phyloP scores from a whole-genome alignment of 495 filamentous ascomycete species.

The Eremomyces bilateralis region DNA sequence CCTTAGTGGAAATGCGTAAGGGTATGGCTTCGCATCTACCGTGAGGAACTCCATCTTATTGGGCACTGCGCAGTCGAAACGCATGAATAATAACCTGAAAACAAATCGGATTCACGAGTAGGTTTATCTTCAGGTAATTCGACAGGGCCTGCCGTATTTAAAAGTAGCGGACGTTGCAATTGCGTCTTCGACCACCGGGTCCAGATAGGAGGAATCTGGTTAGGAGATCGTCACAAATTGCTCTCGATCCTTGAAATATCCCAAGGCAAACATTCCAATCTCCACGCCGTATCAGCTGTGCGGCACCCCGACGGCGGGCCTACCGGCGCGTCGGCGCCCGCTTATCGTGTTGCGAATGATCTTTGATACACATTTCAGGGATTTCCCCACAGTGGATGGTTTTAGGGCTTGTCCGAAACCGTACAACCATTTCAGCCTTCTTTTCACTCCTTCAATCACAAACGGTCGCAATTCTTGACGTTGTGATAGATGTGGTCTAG shows the following conservation, averaged over 20 bases:
- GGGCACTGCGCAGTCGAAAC: neutral
- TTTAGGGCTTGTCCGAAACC: too few relatives aligned
- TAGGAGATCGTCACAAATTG: too few relatives aligned
- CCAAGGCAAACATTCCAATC: too few relatives aligned
- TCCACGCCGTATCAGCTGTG: too few relatives aligned
- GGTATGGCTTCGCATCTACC: constrained; percentile 19
- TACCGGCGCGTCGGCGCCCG: neutral
- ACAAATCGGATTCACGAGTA: neutral
- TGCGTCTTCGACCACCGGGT: neutral
- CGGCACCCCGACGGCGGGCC: neutral
- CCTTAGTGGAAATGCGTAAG: constrained; percentile 16
- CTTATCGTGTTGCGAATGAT: neutral
- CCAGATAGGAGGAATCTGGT: neutral
- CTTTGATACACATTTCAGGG: too few relatives aligned
- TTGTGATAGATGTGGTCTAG: too few relatives aligned
- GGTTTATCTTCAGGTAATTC: neutral
- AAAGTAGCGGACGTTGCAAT: neutral
- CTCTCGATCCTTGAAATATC: too few relatives aligned
- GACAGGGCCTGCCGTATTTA: neutral
- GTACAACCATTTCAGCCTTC: too few relatives aligned
- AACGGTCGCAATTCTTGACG: too few relatives aligned
- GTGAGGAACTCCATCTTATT: constrained; percentile 2
- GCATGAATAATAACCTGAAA: neutral
- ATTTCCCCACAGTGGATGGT: too few relatives aligned
- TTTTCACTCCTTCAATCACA: too few relatives aligned